Evolutionary conservation across 2,329 filamentous ascomycete genomes (phyloP), one percentile per base, ranked within the genome.

Genomic region (Chaetomium globosum): DNA sequence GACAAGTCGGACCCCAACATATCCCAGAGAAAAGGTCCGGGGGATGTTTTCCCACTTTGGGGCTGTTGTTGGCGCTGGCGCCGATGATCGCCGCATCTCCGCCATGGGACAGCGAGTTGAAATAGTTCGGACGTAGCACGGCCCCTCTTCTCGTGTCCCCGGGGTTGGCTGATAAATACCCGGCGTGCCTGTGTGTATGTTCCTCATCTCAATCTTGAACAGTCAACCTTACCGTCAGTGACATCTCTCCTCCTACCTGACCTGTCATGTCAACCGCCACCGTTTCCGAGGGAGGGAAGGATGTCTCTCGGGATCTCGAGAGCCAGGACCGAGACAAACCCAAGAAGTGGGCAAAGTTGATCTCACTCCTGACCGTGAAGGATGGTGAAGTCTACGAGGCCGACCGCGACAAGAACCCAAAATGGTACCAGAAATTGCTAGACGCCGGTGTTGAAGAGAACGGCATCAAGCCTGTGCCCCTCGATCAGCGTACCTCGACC

Each of bases 381-480:
- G 74, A 77, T 13, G 75, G 75, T 30, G 74, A 77, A 43, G 73
- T 75, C 23, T 74, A 77, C 60, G 73, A 76, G 36, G 65, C 67
- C 13, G 67, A 74, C 21, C 65, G 71, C 4, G 72, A 74, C 61
- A 71, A 69, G 28, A 72, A 74, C n/a, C 72, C 74, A 10, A 75
- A 60, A 56, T 82, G 79, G 79, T 81, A 81, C 65, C 78, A 77
- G 65, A 71, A 73, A 51, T 71, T 82, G 21, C 70, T 82, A 23
- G 77, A 80, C 43, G 76, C 75, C 9, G 82, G 82, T 8, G 75
- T 85, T 16, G 83, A 85, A 68, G 79, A 82, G 66, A 82, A 83
- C 66, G 86, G 86, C 4, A 80, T 86, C 70, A 80, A 79, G 64
- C 86, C 86, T 0, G 83, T 88, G 26, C 82, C 84, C 1, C 67